These are phyloP conservation scores for Kentomonas sorsogonicus DNA, from an alignment of 208 protist species.

Conservation along the genomic window DNA sequence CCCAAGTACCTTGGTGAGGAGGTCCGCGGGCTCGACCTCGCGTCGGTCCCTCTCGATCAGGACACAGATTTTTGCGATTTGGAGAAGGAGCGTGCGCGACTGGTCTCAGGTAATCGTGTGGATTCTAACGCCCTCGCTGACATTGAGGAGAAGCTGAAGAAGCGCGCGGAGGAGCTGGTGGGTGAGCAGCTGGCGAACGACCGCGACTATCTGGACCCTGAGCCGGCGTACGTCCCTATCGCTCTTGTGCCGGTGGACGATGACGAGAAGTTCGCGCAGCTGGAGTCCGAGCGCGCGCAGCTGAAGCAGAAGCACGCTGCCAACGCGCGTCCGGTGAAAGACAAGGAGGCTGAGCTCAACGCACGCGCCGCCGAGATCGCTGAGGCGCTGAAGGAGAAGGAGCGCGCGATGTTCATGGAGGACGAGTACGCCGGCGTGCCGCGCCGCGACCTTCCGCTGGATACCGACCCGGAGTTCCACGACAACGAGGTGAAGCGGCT, in stretches of 20 bases:
- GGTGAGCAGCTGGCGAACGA: constrained; percentile 25
- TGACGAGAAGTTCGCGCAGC: constrained; percentile 33
- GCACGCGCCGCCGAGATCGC: constrained; percentile 36
- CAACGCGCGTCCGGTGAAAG: constrained; percentile 13
- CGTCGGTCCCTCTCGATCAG: constrained; percentile 18
- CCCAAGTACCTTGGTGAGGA: constrained; percentile 11
- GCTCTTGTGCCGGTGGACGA: constrained; percentile 33
- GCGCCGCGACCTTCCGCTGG: constrained; percentile 29
- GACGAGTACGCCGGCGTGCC: constrained; percentile 61
- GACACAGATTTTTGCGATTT: constrained; percentile 21
- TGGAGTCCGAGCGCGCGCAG: constrained; percentile 37
- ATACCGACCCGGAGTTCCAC: constrained; percentile 27
- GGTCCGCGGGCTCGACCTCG: constrained; percentile 22
- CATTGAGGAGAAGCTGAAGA: constrained; percentile 36
- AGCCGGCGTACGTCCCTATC: constrained; percentile 35
- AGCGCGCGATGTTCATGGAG: constrained; percentile 33
- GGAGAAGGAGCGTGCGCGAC: constrained; percentile 18
- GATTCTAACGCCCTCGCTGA: constrained; percentile 19
- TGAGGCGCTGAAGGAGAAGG: constrained; percentile 18
- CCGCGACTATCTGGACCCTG: constrained; percentile 35
- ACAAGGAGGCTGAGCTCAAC: constrained; percentile 35
- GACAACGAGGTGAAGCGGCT: constrained; percentile 38
- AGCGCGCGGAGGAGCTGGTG: constrained; percentile 32
- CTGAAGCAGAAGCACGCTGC: constrained; percentile 14
- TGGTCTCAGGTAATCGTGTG: too few relatives aligned